Evolutionary conservation across 805 yeast genomes (phyloP), one percentile per base, ranked within the genome.

Genomic region (Phaffomyces antillensis): DNA sequence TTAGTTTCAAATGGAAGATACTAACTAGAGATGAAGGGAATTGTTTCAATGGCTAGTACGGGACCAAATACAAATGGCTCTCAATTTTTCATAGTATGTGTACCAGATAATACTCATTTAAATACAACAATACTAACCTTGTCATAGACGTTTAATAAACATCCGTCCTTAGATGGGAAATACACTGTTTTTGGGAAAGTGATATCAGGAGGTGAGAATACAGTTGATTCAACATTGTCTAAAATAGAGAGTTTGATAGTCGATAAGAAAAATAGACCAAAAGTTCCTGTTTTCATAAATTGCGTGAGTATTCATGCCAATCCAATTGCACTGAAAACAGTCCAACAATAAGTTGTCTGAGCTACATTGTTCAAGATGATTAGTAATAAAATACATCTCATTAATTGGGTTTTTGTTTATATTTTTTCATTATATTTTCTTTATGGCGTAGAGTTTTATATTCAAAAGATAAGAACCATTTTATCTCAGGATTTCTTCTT

Each of bases 101-200:
- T 18, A 15, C 38, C 36, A n/a, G 17, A 8, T 4, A 11, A 31
- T 9, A 4, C 7, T 40, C 36, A 20, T 4, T 20, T 20, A 20
- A 20, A 20, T 3, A 5, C 23, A 20, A 4, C 1, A 20, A 20
- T 42, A 47, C 51, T 28, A 36, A 31, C 31, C 3, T 28, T 28
- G 6, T 28, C 20, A 23, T 7, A 63, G 67, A 91, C 98, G 20
- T 86, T 95, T 6, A 89, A 77, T 2, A 80, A 66, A n/a, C 88
- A 96, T 3, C 91, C 96, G 3, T 95, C 90, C 62, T 66, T 81
- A 51, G 77, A 83, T 61, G 80, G 78, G 31, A 64, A 66, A 12
- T 82, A 83, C 61, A 89, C 84, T 44, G 86, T 81, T 0, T 84
- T 85, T 59, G 95, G 93, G 30, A 86, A 82, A 62, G 79, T 85